Base-by-base conservation (phyloP, 2,329 filamentous ascomycete genomes). In the Neonectria punicea region DNA sequence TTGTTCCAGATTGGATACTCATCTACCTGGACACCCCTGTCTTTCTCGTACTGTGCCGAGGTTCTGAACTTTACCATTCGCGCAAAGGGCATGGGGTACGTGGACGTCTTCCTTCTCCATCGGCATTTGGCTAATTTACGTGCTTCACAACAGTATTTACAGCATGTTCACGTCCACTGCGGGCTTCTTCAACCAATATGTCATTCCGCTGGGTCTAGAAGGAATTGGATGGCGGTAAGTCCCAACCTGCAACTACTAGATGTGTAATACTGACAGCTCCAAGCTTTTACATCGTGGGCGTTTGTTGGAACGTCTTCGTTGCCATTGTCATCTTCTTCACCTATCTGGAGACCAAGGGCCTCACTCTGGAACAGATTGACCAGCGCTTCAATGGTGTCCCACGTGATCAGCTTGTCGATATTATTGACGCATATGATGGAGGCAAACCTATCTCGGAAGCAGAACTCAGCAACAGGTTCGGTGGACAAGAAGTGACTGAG, bases 1-100 rank as follows among this genome's bases (percentile, higher is more conserved):
- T 41, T 66, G n/a, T 66, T 66, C 34, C 63, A 66, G 39, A 55
- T 66, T n/a, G 63, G 63, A 20, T 66, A 66, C 20, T 66, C 63
- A 2, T 66, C 59, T 7, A 66, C 59, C 3, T 66, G 63, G 63
- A 63, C 62, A 11, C 62, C 62, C 13, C 13, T 65, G 5, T 65
- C 62, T 20, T 65, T 65, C 41, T 65, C 62, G 6, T 65, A 65
- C 41, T 65, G 62, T 8, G 62, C 62, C 14, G 62, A 65, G 43
- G 41, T 65, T 30, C 62, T 65, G 39, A 65, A 65, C 22, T 65
- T 65, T 34, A 65, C 62, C 8, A 65, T 65, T 32, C 58, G 62
- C 2, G 62, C 62, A 46, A 61, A 53, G 32, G 62, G 62, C n/a
- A 65, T 65, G 62, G 62, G 51, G 62, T 65, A 57, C 1, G 61